Base-by-base conservation (phyloP, 257 asterid species). In the Solanum chaucha region DNA sequence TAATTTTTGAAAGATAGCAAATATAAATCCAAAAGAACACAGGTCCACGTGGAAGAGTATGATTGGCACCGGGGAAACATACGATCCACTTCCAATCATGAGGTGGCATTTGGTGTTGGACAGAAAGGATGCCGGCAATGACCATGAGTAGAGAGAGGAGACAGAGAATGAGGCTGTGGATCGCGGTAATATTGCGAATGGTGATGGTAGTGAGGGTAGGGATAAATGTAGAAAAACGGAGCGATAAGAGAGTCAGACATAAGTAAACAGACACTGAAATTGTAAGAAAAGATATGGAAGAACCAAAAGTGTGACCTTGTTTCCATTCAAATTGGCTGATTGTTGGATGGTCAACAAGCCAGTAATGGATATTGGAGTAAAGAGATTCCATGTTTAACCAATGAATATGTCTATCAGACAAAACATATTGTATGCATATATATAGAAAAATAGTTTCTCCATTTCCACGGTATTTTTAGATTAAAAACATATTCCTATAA, bases 1-100 rank as follows among this genome's bases (percentile, higher is more conserved):
- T 91, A 78, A 93, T 91, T 86, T 95, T 95, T 58, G 98, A 94
- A 86, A 96, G 90, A 88, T 94, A 95, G 90, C 91, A 95, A 2
- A 95, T 90, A 87, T 95, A 94, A 32, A 93, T 94, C 98, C 98
- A 96, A 91, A 95, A 96, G 90, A 96, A 94, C 0, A 93, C 86
- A 12, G 98, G 96, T 12, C 98, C 98, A 6, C 88, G 89, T 1
- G 94, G 92, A 36, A 90, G 94, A 30, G 93, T 92, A 8, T 11
- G 70, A 84, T 81, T 58, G 10, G 65, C 24, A 87, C 86, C 17
- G 10, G 99, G 98, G 92, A 96, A 96, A 91, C 98, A 96, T 87
- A 95, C 68, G 30, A 95, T 65, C 98, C 98, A 95, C 28, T 87
- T 89, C 87, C 89, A 92, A 77, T 85, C 87, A 71, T 86, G 36